Base-by-base conservation (phyloP, 179 eudicot genomes). In the Corrigiola litoralis region DNA sequence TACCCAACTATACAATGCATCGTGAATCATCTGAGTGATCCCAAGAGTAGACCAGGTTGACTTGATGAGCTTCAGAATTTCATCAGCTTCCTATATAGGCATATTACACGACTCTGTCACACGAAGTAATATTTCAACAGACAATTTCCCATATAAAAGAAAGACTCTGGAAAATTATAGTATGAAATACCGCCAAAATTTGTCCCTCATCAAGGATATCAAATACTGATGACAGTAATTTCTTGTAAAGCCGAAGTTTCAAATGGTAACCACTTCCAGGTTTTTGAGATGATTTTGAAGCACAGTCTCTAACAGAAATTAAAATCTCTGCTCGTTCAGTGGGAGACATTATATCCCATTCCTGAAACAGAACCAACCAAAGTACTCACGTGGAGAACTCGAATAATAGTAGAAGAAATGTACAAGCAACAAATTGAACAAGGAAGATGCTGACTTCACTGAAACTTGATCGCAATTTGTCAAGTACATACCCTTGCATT, bases 141-240 rank as follows among this genome's bases (percentile, higher is more conserved):
- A 63, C 5, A 36, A 47, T 13, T 46, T 29, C 58, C 34, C 28
- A 59, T 58, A 34, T 36, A 41, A 45, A 31, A 45, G 69, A 24
- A 66, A 9, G 23, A 38, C 47, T 9, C 25, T 16, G 31, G 36
- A 58, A 25, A 4, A 48, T 32, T 27, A 44, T 41, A n/a, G 65
- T 58, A 46, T 18, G 44, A 36, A 20, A 61, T 72, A 87, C 98
- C 91, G 64, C 80, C 65, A 92, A 62, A 28, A 92, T 76, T 59
- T 89, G 89, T 54, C 89, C 83, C 59, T 92, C 98, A 66, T 92
- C 98, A 68, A 92, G 83, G 66, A 85, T 85, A 67, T 92, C 98
- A 80, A 92, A 92, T 52, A 92, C 61, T 33, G 86, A 78, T 75
- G 66, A 77, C 28, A 92, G 79, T 61, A 92, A 73, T 63, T 80